These are phyloP conservation scores for Ceriops zippeliana DNA, from an alignment of 345 rosid genomes.

Conservation along the genomic window DNA sequence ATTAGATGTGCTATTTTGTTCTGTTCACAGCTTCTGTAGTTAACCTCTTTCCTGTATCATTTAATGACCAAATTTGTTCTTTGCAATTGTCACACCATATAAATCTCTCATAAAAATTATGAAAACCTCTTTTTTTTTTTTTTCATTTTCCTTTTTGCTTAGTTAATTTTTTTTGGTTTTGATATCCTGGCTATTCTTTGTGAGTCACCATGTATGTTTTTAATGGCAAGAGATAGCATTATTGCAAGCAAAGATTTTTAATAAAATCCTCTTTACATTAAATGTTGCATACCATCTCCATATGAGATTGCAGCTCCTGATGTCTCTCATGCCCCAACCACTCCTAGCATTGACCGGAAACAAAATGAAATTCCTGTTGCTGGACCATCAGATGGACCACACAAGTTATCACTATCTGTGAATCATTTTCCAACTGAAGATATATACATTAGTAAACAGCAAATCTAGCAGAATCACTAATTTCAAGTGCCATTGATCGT, in stretches of 20 bases:
- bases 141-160: too few relatives aligned
- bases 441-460: constrained; percentile 12
- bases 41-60: too few relatives aligned
- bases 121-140: too few relatives aligned
- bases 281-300: not conserved
- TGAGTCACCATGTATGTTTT: not conserved
- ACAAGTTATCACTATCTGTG: constrained; percentile 38
- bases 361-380: constrained; percentile 47
- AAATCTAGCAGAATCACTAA: not conserved
- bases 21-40: too few relatives aligned
- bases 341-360: constrained; percentile 35
- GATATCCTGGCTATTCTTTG: not conserved
- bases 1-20: too few relatives aligned
- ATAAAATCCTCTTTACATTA: not conserved
- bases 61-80: too few relatives aligned
- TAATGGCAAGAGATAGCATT: not conserved
- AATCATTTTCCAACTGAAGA: constrained; percentile 43
- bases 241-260: not conserved
- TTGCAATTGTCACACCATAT: too few relatives aligned
- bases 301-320: constrained; percentile 39
- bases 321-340: constrained; percentile 42
- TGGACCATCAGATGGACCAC: constrained; percentile 41
- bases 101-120: too few relatives aligned
- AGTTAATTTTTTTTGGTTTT: too few relatives aligned
- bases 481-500: not conserved